Evolutionary conservation across 169 alveolate species (phyloP), one percentile per base, ranked within the genome.

Genomic region (Babesia sp.): DNA sequence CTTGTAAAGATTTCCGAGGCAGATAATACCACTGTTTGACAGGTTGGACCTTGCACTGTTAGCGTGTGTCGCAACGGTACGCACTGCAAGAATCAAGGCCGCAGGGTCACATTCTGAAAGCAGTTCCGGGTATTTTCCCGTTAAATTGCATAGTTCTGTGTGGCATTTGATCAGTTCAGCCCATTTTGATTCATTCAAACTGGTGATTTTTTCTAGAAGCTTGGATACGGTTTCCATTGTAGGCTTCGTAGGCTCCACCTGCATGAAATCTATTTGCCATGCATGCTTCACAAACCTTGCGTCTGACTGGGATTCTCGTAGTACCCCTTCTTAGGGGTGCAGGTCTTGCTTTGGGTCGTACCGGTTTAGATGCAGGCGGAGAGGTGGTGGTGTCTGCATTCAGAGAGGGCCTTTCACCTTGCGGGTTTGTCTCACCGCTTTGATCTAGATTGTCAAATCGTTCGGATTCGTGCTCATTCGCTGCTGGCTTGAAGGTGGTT

Each of bases 271-370:
- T n/a, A 66, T 28, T 29, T 6, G 8, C 26, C 44, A 31, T 12
- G 11, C 14, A 26, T 3, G n/a, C 39, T 12, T n/a, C 37, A 18
- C 55, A 9, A 14, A 51, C 57, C 68, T 48, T 57, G 61, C 80
- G 48, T 28, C 41, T 77, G 31, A 50, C 31, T 18, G 67, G 51
- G 2, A 67, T 45, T 46, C 42, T 41, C 28, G 75, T 54, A 39
- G 77, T 48, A 7, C 87, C 83, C 55, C 87, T 59, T 41, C 50
- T 79, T 59, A 79, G 71, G 9, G 87, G 87, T 28, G 39, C 51
- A 0, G 87, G 87, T 2, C 83, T 42, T 20, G 63, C 28, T 64
- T 4, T 64, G 42, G 55, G 45, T 33, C 6, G 12, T 18, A 24
- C 44, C 20, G 51, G 48, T 33, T 57, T 57, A 0, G 34, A 48